Conservation (phyloP, 768 basidiomycete genomes). For the Trametes maxima region DNA sequence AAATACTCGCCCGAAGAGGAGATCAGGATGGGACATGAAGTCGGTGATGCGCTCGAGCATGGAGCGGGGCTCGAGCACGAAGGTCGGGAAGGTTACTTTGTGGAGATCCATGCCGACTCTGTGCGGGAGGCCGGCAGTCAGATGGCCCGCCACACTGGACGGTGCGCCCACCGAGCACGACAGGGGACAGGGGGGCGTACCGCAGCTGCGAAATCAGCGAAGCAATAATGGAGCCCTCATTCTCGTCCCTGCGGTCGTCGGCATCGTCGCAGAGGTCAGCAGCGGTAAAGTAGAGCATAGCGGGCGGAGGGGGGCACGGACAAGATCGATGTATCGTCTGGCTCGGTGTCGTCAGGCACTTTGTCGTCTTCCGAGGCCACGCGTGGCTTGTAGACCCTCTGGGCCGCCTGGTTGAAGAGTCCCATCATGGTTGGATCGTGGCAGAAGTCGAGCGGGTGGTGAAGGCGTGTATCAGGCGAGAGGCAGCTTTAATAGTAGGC, state of each 20-base stretch:
- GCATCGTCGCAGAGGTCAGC: slow-evolving; percentile 41
- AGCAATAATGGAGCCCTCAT: slow-evolving; percentile 89
- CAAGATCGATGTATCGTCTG: slow-evolving; percentile 90
- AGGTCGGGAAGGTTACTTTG: slow-evolving; percentile 91
- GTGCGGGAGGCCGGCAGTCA: slow-evolving; percentile 12
- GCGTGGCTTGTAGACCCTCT: slow-evolving; percentile 69
- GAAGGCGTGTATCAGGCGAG: slow-evolving; percentile 20
- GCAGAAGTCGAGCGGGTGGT: slow-evolving; percentile 4
- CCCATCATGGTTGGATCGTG: slow-evolving; percentile 63
- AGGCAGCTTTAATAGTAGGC: neutral
- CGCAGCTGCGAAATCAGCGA: slow-evolving; percentile 88
- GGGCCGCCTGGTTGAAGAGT: slow-evolving; percentile 71
- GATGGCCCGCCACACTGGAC: neutral
- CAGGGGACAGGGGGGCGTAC: slow-evolving; percentile 42
- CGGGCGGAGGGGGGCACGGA: slow-evolving; percentile 47
- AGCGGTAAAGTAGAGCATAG: slow-evolving; percentile 33
- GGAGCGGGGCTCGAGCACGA: slow-evolving; percentile 95
- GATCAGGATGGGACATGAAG: slow-evolving; percentile 98
- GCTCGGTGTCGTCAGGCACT: slow-evolving; percentile 79
- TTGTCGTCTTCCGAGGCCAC: slow-evolving; percentile 65
- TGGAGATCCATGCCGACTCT: slow-evolving; percentile 97
- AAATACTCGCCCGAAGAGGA: slow-evolving; percentile 83
- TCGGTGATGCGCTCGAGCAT: slow-evolving; percentile 99
- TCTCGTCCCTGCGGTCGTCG: slow-evolving; percentile 67
- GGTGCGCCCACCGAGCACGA: neutral